Base-by-base conservation (phyloP, 2,329 filamentous ascomycete genomes). In the Sclerotinia minor region DNA sequence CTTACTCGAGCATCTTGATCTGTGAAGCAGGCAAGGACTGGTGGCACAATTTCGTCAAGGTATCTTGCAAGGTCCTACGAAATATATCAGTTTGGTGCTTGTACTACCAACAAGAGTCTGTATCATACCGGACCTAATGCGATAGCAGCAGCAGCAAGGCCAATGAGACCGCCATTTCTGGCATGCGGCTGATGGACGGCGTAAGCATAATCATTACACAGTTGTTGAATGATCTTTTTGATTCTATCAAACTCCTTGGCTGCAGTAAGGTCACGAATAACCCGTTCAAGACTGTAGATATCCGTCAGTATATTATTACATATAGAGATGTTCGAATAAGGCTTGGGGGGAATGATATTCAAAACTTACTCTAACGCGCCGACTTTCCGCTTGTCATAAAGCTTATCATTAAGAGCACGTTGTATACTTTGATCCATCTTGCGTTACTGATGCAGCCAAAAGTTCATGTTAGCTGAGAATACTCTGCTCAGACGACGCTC, bases 141-240 rank as follows among this genome's bases (percentile, higher is more conserved):
- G 79, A 99, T 99, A 67, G 94, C 95, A 60, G 95, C 95, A 7
- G 95, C 95, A 64, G 95, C 95, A 74, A 99, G 83, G 19, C 95
- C 95, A 74, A 99, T 99, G 73, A 99, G 85, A 57, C 95, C 95
- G 71, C 95, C 95, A 82, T 99, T 99, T 69, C 95, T 86, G 64
- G 95, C 94, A 82, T 99, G 94, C 65, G 95, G 94, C 77, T 97
- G 94, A 79, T 99, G 93, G 53, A 97, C 93, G 55, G 94, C 94
- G 79, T 98, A 99, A 63, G 95, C 95, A 81, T 94, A 99, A 74
- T 99, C 95, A 78, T 97, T 94, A 79, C 94, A 97, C 70, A 99
- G 88, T 82, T 99, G 94, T 75, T 97, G 91, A 69, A 99, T 92
- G 68, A 98, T 94, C 75, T 89, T 90, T 73, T 89, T 86, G 73